A percentile compares a stretch with the other conserved stretches of the same genome.
phyloP scores from a whole-genome alignment of 225 moss, liverwort and hornwort genomes.

The Sphagnum tenellum region DNA sequence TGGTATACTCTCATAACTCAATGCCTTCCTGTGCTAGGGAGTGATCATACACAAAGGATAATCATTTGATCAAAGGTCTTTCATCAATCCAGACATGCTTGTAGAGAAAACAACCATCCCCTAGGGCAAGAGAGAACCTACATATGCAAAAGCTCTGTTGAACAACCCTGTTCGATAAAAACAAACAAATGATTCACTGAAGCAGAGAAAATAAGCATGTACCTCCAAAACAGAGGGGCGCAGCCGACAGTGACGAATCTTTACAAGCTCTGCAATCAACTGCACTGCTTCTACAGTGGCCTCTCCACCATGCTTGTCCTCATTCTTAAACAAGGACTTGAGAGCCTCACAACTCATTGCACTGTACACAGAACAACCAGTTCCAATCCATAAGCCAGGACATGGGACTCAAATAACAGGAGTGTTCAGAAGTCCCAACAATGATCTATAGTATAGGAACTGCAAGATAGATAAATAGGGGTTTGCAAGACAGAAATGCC shows the following conservation, averaged over 20 bases:
- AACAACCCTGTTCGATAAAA: neutral
- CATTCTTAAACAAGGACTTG: constrained; percentile 55
- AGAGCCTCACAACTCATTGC: constrained; percentile 66
- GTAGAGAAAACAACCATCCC: too few relatives aligned
- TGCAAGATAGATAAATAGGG: neutral
- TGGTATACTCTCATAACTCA: too few relatives aligned
- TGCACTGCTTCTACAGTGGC: constrained; percentile 93
- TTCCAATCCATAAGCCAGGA: neutral
- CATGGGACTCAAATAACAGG: neutral
- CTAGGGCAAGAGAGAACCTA: too few relatives aligned
- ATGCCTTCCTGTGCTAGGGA: too few relatives aligned
- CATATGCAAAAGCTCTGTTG: neutral
- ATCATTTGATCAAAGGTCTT: too few relatives aligned
- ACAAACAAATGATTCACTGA: neutral
- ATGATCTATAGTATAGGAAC: neutral
- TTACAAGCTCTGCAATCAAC: constrained; percentile 91
- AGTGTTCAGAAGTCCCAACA: too few relatives aligned
- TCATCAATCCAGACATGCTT: too few relatives aligned
- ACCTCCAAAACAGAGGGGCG: constrained; percentile 80
- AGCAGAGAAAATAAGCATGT: neutral
- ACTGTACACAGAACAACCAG: constrained; percentile 24
- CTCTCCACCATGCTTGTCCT: constrained; percentile 86
- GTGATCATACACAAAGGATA: too few relatives aligned
- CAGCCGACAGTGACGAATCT: constrained; percentile 72
- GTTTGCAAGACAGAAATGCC: neutral